Evolutionary conservation across 1,139 yeast genomes (phyloP).

Genomic region (Pneumocystis wakefieldiae): DNA sequence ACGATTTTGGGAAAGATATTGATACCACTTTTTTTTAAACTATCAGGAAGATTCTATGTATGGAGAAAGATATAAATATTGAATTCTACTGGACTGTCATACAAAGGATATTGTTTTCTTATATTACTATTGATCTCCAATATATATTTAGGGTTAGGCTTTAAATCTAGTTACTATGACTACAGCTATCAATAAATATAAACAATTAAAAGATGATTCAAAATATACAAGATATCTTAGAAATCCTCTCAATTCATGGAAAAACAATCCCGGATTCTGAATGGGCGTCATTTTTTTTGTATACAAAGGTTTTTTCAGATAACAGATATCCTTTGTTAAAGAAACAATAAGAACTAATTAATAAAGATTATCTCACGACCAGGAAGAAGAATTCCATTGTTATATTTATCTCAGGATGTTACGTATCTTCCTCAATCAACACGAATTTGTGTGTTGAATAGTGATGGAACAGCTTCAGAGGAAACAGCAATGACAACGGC

Average conservation of each 20-base stretch:
- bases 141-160: no score
- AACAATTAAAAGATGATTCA: not conserved
- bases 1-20: conserved; percentile 10
- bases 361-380: not conserved
- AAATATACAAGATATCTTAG: not conserved
- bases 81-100: no score
- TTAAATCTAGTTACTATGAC: no score
- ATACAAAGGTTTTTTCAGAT: not conserved
- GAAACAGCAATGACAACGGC: not conserved
- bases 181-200: not conserved
- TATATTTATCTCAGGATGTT: not conserved
- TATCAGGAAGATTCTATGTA: not conserved
- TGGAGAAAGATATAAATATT: no score
- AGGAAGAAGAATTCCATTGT: not conserved
- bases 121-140: no score
- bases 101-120: no score
- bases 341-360: not conserved
- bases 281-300: not conserved
- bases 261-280: not conserved
- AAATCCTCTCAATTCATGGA: not conserved
- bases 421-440: not conserved
- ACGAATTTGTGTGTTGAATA: not conserved
- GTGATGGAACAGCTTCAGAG: not conserved
- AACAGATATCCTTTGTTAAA: not conserved
- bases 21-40: conserved; percentile 11